Evolutionary conservation across 2,329 filamentous ascomycete species (phyloP).

Genomic region (Erysiphe pisi): DNA sequence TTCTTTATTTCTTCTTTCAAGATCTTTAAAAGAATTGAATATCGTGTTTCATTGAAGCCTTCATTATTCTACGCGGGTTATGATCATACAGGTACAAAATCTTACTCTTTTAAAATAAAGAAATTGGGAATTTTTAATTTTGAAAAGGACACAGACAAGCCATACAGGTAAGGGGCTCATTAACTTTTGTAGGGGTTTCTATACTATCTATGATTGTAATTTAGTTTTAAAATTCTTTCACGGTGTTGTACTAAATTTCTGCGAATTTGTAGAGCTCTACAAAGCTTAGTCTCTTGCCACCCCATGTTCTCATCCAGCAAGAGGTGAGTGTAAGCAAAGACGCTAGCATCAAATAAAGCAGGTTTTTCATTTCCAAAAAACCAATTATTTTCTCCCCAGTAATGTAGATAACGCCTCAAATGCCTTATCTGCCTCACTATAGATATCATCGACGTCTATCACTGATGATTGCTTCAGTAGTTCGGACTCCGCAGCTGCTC

Average conservation of each 20-base stretch:
- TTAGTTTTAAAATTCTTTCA: conserved; percentile 43
- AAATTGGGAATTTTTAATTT: no score
- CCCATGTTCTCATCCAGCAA: conserved; percentile 50
- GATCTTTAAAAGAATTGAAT: no score
- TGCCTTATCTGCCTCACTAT: conserved; percentile 51
- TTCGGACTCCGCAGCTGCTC: conserved; percentile 61
- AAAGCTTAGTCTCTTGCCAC: conserved; percentile 56
- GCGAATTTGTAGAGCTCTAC: conserved; percentile 46
- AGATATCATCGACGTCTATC: conserved; percentile 48
- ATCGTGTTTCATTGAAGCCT: no score
- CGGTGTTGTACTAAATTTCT: conserved; percentile 56
- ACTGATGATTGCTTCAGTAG: conserved; percentile 54
- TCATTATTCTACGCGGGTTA: no score
- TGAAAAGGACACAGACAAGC: no score
- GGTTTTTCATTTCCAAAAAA: conserved; percentile 50
- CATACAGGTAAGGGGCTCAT: no score
- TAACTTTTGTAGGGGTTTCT: conserved; percentile 11
- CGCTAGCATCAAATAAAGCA: conserved; percentile 70
- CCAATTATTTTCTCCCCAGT: conserved; percentile 48
- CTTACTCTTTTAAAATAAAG: no score
- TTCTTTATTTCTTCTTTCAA: no score
- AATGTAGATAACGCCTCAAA: conserved; percentile 51
- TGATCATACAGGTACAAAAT: no score
- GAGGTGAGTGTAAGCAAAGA: conserved; percentile 83
- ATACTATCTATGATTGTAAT: conserved; percentile 33